Evolutionary conservation across 495 filamentous ascomycete species (phyloP).

Genomic region (Penicillium crystallinum): DNA sequence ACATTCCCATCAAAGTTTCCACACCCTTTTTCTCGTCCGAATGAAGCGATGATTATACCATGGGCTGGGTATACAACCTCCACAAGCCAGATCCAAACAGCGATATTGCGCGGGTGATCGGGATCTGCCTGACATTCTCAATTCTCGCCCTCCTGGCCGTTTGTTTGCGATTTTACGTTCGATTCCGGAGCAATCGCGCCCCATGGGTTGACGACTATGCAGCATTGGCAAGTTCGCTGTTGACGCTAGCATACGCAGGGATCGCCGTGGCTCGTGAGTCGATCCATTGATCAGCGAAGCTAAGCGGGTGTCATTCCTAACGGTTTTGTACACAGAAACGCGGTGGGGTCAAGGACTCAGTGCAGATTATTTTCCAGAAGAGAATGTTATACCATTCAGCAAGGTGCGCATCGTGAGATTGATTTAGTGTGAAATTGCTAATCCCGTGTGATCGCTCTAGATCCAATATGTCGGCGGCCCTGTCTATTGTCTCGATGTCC

Average conservation of each 20-base stretch:
- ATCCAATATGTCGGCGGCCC: slow-evolving; percentile 31
- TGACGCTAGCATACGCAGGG: slow-evolving; percentile 17
- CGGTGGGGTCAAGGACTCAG: slow-evolving; percentile 26
- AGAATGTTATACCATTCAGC: slow-evolving; percentile 24
- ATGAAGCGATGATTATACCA: slow-evolving; percentile 1
- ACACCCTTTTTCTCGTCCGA: not conserved
- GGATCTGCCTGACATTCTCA: slow-evolving; percentile 17
- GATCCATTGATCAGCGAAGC: not conserved
- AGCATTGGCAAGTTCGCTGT: slow-evolving; percentile 16
- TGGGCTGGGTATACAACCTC: slow-evolving; percentile 33
- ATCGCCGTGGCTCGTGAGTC: slow-evolving; percentile 24
- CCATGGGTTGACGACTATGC: slow-evolving; percentile 29
- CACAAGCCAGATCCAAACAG: slow-evolving; percentile 17
- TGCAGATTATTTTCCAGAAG: slow-evolving; percentile 15
- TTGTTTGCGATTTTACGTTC: slow-evolving; percentile 20
- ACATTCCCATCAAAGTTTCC: not conserved
- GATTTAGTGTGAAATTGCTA: too few relatives aligned
- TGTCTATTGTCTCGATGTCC: slow-evolving; percentile 29
- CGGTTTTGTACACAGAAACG: slow-evolving; percentile 14
- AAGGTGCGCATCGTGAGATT: slow-evolving; percentile 12
- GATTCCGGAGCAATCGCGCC: slow-evolving; percentile 12
- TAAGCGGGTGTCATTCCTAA: not conserved
- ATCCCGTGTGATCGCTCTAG: slow-evolving; percentile 4
- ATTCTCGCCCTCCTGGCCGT: slow-evolving; percentile 19
- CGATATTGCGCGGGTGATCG: slow-evolving; percentile 17